Conservation (phyloP, 106 monocot genomes). For the Allium cepa region DNA sequence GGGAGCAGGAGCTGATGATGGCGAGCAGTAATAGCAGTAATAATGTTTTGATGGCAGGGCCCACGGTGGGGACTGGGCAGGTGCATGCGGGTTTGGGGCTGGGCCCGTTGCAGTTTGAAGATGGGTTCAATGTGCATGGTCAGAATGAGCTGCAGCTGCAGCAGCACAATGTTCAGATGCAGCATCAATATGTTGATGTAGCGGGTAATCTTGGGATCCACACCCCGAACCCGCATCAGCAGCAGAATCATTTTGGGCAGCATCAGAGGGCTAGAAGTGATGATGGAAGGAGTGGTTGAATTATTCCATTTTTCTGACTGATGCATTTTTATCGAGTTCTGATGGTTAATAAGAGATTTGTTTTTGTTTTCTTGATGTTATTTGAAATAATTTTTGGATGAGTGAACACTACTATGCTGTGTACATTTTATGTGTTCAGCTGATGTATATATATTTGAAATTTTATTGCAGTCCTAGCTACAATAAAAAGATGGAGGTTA, state of each 20-base stretch:
- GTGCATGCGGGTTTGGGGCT: neutral
- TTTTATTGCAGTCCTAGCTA: too few relatives aligned
- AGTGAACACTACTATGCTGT: too few relatives aligned
- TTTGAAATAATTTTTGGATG: too few relatives aligned
- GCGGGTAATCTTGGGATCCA: too few relatives aligned
- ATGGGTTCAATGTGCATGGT: slow-evolving; percentile 3
- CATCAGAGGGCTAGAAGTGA: slow-evolving; percentile 11
- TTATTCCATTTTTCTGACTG: too few relatives aligned
- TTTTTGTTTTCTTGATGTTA: neutral
- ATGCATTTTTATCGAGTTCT: neutral
- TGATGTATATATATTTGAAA: too few relatives aligned
- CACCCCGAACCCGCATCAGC: neutral
- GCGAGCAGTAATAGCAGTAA: slow-evolving; percentile 9
- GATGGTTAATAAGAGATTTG: neutral
- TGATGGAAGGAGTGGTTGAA: slow-evolving; percentile 3
- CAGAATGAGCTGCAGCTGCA: slow-evolving; percentile 10
- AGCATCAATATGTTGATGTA: too few relatives aligned
- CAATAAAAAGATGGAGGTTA: too few relatives aligned
- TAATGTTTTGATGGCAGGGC: neutral
- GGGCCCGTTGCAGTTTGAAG: slow-evolving; percentile 2
- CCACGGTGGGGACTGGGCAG: neutral
- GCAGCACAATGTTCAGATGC: slow-evolving; percentile 6
- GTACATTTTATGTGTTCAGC: too few relatives aligned
- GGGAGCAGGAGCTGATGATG: slow-evolving; percentile 18
- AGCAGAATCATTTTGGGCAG: neutral